phyloP scores from a whole-genome alignment of 2,329 filamentous ascomycete genomes.

The Cordyceps militaris region DNA sequence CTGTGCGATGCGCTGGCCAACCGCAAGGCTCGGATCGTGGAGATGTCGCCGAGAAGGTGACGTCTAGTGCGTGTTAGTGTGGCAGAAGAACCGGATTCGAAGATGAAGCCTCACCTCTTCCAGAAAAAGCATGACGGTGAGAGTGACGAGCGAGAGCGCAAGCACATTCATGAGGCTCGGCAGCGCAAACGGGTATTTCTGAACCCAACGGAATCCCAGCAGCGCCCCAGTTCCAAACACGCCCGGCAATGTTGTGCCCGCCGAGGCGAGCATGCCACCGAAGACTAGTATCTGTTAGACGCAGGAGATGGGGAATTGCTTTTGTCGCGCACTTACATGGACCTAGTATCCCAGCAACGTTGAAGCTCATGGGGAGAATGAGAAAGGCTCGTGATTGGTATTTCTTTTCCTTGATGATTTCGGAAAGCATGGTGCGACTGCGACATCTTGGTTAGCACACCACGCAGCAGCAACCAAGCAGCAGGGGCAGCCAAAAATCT shows the following conservation, averaged over 20 bases:
- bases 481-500: too few species aligned
- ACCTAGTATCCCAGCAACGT: conserved; percentile 38
- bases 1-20: conserved; percentile 27
- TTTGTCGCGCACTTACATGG: conserved; percentile 28
- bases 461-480: too few species aligned
- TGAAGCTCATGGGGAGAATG: conserved; percentile 42
- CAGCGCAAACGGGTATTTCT: conserved; percentile 59
- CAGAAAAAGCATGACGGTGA: conserved; percentile 54
- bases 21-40: conserved; percentile 37
- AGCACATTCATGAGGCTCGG: conserved; percentile 60
- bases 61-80: conserved; percentile 29
- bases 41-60: conserved; percentile 37
- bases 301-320: not conserved
- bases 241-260: conserved; percentile 51
- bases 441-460: not conserved
- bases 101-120: conserved; percentile 46
- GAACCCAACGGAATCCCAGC: conserved; percentile 58
- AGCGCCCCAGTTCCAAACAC: conserved; percentile 54
- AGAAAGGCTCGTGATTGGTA: conserved; percentile 42
- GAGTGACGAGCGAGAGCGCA: conserved; percentile 49
- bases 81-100: not conserved
- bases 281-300: conserved; percentile 31
- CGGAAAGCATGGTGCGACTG: conserved; percentile 41
- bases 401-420: conserved; percentile 41
- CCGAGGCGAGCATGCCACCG: conserved; percentile 63